These are phyloP conservation scores for Chaetomium cochliodes DNA, from an alignment of 495 filamentous ascomycete genomes.

Conservation along the genomic window DNA sequence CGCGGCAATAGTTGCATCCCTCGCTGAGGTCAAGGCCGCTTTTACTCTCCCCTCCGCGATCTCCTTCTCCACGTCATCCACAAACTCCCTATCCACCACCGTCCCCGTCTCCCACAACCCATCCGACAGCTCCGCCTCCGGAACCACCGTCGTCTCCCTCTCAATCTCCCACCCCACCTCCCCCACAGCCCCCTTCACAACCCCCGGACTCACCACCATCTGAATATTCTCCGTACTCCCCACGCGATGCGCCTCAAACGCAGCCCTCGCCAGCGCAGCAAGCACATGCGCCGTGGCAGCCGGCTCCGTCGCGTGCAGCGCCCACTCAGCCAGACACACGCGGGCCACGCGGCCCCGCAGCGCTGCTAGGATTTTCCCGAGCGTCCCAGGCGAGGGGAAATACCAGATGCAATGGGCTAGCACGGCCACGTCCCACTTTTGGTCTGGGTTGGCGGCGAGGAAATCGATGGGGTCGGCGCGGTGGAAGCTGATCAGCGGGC, in stretches of 20 bases:
- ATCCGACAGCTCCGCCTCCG: slow-evolving; percentile 43
- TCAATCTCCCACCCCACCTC: slow-evolving; percentile 32
- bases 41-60: slow-evolving; percentile 39
- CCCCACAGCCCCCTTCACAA: slow-evolving; percentile 23
- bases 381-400: slow-evolving; percentile 38
- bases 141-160: slow-evolving; percentile 34
- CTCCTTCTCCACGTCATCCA: slow-evolving; percentile 32
- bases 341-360: slow-evolving; percentile 35
- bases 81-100: slow-evolving; percentile 29
- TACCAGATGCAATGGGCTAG: slow-evolving; percentile 54
- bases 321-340: slow-evolving; percentile 46
- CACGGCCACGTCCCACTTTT: slow-evolving; percentile 45
- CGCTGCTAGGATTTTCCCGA: slow-evolving; percentile 37
- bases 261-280: slow-evolving; percentile 39
- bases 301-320: slow-evolving; percentile 32
- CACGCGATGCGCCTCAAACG: slow-evolving; percentile 24
- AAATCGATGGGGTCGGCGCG: slow-evolving; percentile 37
- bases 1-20: slow-evolving; percentile 38
- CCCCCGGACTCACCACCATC: slow-evolving; percentile 21
- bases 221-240: slow-evolving; percentile 27
- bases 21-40: slow-evolving; percentile 35
- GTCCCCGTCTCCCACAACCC: slow-evolving; percentile 47
- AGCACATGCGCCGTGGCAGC: slow-evolving; percentile 44
- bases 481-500: slow-evolving; percentile 41
- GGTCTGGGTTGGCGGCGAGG: slow-evolving; percentile 24